phyloP scores from a whole-genome alignment of 768 basidiomycete genomes.

The Phanerochaete sordida region DNA sequence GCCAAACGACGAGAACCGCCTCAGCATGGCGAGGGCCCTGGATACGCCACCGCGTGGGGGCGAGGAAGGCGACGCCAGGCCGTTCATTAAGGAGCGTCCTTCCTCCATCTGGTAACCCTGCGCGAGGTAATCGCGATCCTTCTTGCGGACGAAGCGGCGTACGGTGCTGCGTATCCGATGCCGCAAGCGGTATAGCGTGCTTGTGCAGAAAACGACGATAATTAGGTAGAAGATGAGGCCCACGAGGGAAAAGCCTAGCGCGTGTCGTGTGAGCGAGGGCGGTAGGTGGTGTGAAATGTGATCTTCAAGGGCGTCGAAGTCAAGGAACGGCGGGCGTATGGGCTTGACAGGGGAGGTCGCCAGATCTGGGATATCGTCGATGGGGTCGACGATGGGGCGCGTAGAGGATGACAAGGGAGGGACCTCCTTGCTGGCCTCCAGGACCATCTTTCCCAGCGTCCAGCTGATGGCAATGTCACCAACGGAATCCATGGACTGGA shows the following conservation, averaged over 20 bases:
- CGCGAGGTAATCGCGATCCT: conserved; percentile 23
- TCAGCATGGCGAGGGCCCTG: conserved; percentile 16
- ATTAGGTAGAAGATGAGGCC: conserved; percentile 54
- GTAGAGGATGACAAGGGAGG: conserved; percentile 41
- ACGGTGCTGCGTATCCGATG: conserved; percentile 44
- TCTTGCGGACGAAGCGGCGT: conserved; percentile 33
- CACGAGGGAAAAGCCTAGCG: conserved; percentile 72
- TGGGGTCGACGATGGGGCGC: conserved; percentile 68
- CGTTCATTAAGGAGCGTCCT: conserved; percentile 20
- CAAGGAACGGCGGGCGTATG: conserved; percentile 60
- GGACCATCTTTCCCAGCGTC: conserved; percentile 98
- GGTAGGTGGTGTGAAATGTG: conserved; percentile 66
- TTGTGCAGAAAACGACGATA: conserved; percentile 38
- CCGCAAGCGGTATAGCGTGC: conserved; percentile 54
- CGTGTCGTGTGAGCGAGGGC: conserved; percentile 52
- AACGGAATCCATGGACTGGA: conserved; percentile 92
- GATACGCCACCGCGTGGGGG: conserved; percentile 39
- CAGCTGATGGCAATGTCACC: conserved; percentile 93
- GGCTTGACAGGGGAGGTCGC: conserved; percentile 54
- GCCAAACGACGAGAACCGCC: conserved; percentile 17
- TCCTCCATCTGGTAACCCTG: conserved; percentile 30
- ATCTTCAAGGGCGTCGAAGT: conserved; percentile 60
- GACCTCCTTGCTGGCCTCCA: conserved; percentile 91
- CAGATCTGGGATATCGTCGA: conserved; percentile 58
- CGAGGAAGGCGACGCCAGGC: conserved; percentile 27